Conservation (phyloP, 225 moss, liverwort and hornwort genomes). For the Thuidium tamariscinum region DNA sequence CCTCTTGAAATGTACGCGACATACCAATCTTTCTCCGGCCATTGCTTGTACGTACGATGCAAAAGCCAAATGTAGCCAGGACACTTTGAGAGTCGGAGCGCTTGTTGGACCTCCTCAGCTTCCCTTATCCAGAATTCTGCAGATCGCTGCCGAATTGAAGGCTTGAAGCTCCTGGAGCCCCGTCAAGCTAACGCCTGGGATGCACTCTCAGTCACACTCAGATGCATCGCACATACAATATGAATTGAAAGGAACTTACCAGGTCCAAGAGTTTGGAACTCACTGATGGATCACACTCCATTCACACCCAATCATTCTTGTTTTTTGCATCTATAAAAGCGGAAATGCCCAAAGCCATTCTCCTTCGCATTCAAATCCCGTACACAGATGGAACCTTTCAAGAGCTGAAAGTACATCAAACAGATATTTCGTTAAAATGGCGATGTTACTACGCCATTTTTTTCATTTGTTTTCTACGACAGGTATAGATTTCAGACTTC, state of each 20-base stretch:
- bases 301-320: background rate
- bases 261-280: background rate
- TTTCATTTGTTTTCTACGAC: too few species aligned
- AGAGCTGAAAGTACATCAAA: background rate
- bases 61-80: background rate
- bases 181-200: too few species aligned
- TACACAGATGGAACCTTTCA: too few species aligned
- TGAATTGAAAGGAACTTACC: background rate
- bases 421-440: too few species aligned
- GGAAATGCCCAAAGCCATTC: background rate
- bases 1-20: background rate
- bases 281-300: background rate
- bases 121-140: background rate
- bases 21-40: too few species aligned
- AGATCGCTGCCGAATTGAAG: too few species aligned
- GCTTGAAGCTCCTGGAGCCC: too few species aligned
- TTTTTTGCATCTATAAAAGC: too few species aligned
- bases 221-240: background rate
- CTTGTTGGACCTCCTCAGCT: background rate
- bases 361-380: background rate
- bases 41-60: background rate
- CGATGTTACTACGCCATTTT: too few species aligned
- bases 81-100: fast-evolving
- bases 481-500: too few species aligned
- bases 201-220: too few species aligned